Conservation (phyloP, 2,329 filamentous ascomycete species). For the Penicillium occitanis region DNA sequence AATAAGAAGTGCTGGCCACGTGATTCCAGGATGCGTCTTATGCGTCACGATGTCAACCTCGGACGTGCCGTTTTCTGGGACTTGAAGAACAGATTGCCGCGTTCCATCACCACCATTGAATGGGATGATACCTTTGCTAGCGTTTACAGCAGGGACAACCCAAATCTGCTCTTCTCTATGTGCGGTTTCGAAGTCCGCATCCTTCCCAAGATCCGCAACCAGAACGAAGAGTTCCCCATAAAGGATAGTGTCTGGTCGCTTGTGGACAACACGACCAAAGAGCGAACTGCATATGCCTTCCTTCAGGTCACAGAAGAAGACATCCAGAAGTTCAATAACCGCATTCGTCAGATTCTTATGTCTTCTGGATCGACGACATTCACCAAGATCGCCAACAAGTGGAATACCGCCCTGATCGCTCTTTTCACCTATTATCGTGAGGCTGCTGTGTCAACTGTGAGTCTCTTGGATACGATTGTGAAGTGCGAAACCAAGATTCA, state of each 20-base stretch:
- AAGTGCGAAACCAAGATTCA: conserved; percentile 99
- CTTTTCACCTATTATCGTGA: conserved; percentile 99
- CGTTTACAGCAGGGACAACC: conserved; percentile 97
- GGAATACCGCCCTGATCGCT: conserved; percentile 96
- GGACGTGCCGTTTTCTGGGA: conserved; percentile 99
- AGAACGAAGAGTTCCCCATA: conserved; percentile 93
- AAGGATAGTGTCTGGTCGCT: conserved; percentile 99
- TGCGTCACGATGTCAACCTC: conserved; percentile 98
- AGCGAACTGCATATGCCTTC: conserved; percentile 95
- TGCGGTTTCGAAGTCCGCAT: conserved; percentile 96
- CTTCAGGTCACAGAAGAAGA: conserved; percentile 97
- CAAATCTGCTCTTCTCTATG: conserved; percentile 96
- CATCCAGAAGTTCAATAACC: conserved; percentile 98
- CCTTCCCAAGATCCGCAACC: conserved; percentile 88
- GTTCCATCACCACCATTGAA: conserved; percentile 94
- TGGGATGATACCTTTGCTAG: conserved; percentile 99
- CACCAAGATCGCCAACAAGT: conserved; percentile 99
- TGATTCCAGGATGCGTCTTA: conserved; percentile 94
- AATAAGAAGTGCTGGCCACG: conserved; percentile 99
- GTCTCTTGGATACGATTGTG: conserved; percentile 92
- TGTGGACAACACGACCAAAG: conserved; percentile 93
- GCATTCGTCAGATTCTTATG: conserved; percentile 98
- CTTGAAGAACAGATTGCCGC: conserved; percentile 90
- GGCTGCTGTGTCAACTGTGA: conserved; percentile 91
- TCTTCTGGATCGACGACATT: conserved; percentile 99